phyloP scores from a whole-genome alignment of 192 early-diverging fungal species.

The Cetraspora pellucida region DNA sequence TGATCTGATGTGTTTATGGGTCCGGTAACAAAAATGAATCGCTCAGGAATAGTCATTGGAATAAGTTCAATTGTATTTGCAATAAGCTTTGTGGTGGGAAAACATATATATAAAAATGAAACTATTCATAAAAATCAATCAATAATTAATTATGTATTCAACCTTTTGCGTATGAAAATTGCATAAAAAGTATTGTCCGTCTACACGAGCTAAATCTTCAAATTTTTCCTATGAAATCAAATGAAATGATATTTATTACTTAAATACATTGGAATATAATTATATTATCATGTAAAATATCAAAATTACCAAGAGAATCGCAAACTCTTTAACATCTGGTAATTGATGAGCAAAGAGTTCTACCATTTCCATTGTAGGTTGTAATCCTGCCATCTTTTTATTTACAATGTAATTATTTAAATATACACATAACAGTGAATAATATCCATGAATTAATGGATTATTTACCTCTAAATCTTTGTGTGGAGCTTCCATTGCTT shows the following conservation, averaged over 20 bases:
- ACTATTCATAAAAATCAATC: not conserved
- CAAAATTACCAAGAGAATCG: slow-evolving; percentile 58
- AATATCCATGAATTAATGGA: no score
- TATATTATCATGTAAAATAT: no score
- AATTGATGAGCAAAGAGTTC: slow-evolving; percentile 76
- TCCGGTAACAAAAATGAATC: slow-evolving; percentile 69
- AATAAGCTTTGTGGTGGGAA: slow-evolving; percentile 42
- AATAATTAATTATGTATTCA: not conserved
- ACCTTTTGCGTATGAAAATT: slow-evolving; percentile 68
- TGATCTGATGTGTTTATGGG: slow-evolving; percentile 57
- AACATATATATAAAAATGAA: not conserved
- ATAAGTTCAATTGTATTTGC: slow-evolving; percentile 65
- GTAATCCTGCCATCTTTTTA: slow-evolving; percentile 65
- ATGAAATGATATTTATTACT: slow-evolving; percentile 2
- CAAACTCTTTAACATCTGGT: slow-evolving; percentile 58
- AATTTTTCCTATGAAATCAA: slow-evolving; percentile 57
- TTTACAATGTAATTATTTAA: no score
- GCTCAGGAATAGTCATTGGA: slow-evolving; percentile 64
- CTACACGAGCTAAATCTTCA: slow-evolving; percentile 67
- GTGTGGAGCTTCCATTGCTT: slow-evolving; percentile 24
- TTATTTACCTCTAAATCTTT: slow-evolving; percentile 32
- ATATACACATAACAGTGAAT: not conserved
- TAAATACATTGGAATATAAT: no score
- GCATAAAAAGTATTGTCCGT: slow-evolving; percentile 76
- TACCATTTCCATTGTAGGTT: slow-evolving; percentile 72